Percentiles rank a stretch among this genome's conserved stretches.
phyloP scores from a whole-genome alignment of 805 yeast species.

The Starmerella kuoi region DNA sequence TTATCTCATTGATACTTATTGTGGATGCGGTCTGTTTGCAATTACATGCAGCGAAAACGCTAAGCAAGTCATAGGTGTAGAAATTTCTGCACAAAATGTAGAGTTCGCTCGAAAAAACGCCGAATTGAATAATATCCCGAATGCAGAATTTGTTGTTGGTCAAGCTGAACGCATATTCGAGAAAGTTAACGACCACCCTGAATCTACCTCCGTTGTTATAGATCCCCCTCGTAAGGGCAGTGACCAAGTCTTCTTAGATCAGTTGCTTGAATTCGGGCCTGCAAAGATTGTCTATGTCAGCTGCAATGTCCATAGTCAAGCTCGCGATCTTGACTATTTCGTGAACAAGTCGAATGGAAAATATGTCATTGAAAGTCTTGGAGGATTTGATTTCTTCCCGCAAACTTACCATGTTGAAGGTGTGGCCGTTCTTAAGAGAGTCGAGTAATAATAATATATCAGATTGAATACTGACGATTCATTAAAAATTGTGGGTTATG shows the following conservation, averaged over 20 bases:
- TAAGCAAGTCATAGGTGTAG: constrained; percentile 83
- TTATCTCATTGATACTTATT: constrained; percentile 83
- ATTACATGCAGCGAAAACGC: constrained; percentile 74
- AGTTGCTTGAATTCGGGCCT: constrained; percentile 71
- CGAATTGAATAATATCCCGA: constrained; percentile 54
- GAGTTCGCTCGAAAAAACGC: constrained; percentile 80
- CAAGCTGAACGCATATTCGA: constrained; percentile 84
- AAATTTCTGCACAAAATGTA: constrained; percentile 82
- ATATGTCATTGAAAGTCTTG: constrained; percentile 66
- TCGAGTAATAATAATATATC: too few relatives aligned
- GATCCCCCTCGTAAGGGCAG: constrained; percentile 98
- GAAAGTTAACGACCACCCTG: constrained; percentile 48
- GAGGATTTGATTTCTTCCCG: constrained; percentile 95
- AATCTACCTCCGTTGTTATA: constrained; percentile 73
- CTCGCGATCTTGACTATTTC: constrained; percentile 81
- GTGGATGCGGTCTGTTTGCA: constrained; percentile 91
- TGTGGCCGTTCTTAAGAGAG: constrained; percentile 49
- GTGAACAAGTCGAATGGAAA: constrained; percentile 36
- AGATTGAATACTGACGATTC: too few relatives aligned
- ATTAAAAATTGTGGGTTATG: too few relatives aligned
- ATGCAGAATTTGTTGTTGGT: constrained; percentile 78
- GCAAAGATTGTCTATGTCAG: constrained; percentile 85
- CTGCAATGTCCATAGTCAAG: constrained; percentile 96
- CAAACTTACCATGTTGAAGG: constrained; percentile 89
- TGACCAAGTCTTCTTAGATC: constrained; percentile 75